Base-by-base conservation (phyloP, 768 basidiomycete genomes). In the Hypholoma sublateritium region DNA sequence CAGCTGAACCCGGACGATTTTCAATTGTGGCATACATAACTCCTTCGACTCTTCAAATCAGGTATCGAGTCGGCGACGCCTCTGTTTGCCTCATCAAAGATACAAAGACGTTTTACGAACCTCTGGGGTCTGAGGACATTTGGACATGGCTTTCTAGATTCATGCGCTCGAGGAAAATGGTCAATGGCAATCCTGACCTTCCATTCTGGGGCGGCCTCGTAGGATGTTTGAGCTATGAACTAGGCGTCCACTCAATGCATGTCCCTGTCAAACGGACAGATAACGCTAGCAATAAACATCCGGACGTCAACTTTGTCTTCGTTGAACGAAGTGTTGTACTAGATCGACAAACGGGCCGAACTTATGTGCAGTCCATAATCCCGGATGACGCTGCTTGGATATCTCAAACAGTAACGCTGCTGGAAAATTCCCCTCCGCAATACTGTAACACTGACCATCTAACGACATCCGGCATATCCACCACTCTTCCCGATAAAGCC, bases 121-220 rank as follows among this genome's bases (percentile, higher is more conserved):
- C 69, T n/a, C 73, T 90, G 16, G 78, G 71, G 44, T 60, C 73
- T n/a, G 66, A 70, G 21, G 82, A 86, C 60, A 75, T 91, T 34
- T 93, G 91, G 91, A 72, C 83, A 37, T 93, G 89, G 89, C 72
- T 91, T 21, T 78, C 82, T 22, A 67, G 72, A n/a, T 91, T 87
- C 71, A 89, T 91, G 86, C 78, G 74, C 34, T 59, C 70, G 17
- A 77, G 73, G 48, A 77, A 74, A 56, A 82, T 79, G 8, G 58
- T 62, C 21, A 77, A 77, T 21, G 88, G 89, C 3, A 64, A 64
- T 41, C 61, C 75, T 6, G 77, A 84, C 9, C 68, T 85, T 43
- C 91, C 91, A 0, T 93, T 93, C 68, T 92, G 91, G 89, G 92
- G 91, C 35, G 92, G 92, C 21, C 74, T 93, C 13, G 70, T 93